These are phyloP conservation scores for Luvunga scandens DNA, from an alignment of 345 rosid genomes.

Conservation along the genomic window DNA sequence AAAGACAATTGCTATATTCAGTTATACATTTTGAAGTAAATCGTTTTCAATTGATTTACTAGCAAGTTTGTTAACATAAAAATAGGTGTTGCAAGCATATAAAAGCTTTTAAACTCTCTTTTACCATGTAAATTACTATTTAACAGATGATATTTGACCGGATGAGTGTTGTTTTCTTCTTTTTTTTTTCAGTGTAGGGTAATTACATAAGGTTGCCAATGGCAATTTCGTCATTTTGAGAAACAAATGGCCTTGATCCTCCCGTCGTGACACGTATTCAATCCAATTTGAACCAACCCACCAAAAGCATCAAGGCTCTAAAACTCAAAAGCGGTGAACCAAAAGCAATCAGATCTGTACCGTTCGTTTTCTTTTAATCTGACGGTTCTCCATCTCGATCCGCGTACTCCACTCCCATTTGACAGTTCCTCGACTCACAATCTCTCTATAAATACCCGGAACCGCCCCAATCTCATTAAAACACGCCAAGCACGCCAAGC, in stretches of 20 bases:
- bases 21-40: too few relatives aligned
- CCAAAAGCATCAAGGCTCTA: not conserved
- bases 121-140: too few relatives aligned
- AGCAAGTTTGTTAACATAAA: too few relatives aligned
- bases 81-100: too few relatives aligned
- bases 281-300: not conserved
- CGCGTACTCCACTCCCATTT: conserved; percentile 38
- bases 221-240: not conserved
- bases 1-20: too few relatives aligned
- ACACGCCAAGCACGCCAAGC: not conserved
- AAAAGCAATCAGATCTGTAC: conserved; percentile 17
- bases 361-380: conserved; percentile 26
- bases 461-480: not conserved
- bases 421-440: not conserved
- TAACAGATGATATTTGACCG: not conserved
- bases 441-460: conserved; percentile 27
- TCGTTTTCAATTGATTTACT: too few relatives aligned
- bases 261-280: conserved; percentile 3
- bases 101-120: too few relatives aligned
- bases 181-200: too few relatives aligned
- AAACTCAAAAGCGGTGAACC: conserved; percentile 15
- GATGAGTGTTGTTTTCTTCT: not conserved
- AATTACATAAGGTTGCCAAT: not conserved
- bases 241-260: not conserved
- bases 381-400: conserved; percentile 29